A percentile compares a stretch with the other conserved stretches of the same genome.
These are phyloP conservation scores for Boletus rubescentipes DNA, from an alignment of 768 basidiomycete genomes.

Conservation along the genomic window DNA sequence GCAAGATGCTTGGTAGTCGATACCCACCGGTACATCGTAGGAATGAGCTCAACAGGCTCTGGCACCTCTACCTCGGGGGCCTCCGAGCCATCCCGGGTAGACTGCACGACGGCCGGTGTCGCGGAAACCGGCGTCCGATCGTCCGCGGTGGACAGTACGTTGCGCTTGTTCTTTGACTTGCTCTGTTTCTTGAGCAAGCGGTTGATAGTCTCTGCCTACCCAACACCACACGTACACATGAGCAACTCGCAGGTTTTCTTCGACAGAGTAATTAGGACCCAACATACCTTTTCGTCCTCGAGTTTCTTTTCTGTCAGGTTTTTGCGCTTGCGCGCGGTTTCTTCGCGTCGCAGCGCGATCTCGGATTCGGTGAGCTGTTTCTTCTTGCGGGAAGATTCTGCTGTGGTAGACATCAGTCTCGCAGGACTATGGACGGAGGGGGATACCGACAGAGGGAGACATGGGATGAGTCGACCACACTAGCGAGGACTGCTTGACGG, in stretches of 20 bases:
- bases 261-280: neutral
- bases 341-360: conserved; percentile 71
- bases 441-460: conserved; percentile 53
- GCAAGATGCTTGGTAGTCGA: conserved; percentile 46
- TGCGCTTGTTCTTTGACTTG: conserved; percentile 60
- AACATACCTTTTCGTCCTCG: conserved; percentile 49
- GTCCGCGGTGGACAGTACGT: conserved; percentile 47
- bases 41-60: conserved; percentile 38
- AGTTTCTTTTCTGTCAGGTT: conserved; percentile 43
- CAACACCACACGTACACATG: neutral
- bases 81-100: conserved; percentile 32
- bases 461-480: conserved; percentile 65
- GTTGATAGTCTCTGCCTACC: conserved; percentile 83
- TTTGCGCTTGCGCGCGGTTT: conserved; percentile 79
- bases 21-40: conserved; percentile 73
- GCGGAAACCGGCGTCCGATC: conserved; percentile 39
- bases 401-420: neutral
- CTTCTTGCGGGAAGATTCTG: conserved; percentile 36
- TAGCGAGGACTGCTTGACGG: conserved; percentile 70
- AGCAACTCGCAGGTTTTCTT: neutral
- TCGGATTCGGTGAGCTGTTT: conserved; percentile 71
- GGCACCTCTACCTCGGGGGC: conserved; percentile 40
- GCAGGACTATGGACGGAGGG: neutral
- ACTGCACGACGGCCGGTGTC: conserved; percentile 28
- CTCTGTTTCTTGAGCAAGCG: conserved; percentile 85